Conservation (phyloP, 169 alveolate species). For the Plasmodium cynomolgi region DNA sequence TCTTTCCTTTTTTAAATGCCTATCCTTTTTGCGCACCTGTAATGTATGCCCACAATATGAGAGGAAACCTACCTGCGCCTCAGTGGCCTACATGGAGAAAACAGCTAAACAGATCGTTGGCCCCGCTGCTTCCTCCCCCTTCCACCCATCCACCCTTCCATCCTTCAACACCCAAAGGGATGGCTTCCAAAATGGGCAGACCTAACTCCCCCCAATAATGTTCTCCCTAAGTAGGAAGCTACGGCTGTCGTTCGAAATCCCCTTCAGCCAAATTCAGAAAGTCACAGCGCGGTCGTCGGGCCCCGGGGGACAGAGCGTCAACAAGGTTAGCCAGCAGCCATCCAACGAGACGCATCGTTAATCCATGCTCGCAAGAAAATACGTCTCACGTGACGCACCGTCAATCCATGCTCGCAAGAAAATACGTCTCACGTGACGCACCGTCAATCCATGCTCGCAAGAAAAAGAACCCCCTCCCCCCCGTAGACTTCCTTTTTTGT, state of each 20-base stretch:
- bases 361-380: not conserved
- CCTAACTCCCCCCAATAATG: slow-evolving; percentile 15
- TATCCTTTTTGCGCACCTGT: not conserved
- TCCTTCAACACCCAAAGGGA: not conserved
- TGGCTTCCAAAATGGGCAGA: not conserved
- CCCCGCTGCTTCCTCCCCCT: not conserved
- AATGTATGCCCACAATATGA: not conserved
- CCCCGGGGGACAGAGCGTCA: slow-evolving; percentile 88
- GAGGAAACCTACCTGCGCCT: not conserved
- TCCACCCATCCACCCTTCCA: not conserved
- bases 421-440: no score
- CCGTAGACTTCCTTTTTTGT: not conserved
- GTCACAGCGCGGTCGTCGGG: slow-evolving; percentile 82
- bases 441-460: not conserved
- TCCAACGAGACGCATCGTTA: not conserved
- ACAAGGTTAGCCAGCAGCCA: slow-evolving; percentile 76
- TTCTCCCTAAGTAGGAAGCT: slow-evolving; percentile 26
- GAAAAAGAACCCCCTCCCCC: not conserved
- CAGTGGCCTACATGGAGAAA: not conserved
- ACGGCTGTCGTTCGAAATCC: slow-evolving; percentile 52
- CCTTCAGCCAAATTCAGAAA: slow-evolving; percentile 48
- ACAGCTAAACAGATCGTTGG: not conserved
- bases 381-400: not conserved
- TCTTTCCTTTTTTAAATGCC: not conserved
- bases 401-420: no score